Percentiles rank a stretch among this genome's conserved stretches.
Evolutionary conservation across 306 rosid genomes (phyloP).

Genomic region (apple (Malus domestica)): ASM211411v1 NC_041794.1:25975501-25976000

Average conservation of each 20-base stretch:
- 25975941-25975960: not conserved
- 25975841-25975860: slow-evolving; percentile 25
- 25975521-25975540: not conserved
- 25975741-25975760: slow-evolving; percentile 34
- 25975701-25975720: slow-evolving; percentile 39
- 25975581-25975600: not conserved
- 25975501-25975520: slow-evolving; percentile 6
- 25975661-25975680: slow-evolving; percentile 49
- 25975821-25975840: slow-evolving; percentile 27
- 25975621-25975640: slow-evolving; percentile 12
- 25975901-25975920: not conserved
- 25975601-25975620: not conserved
- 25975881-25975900: not conserved
- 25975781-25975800: slow-evolving; percentile 52
- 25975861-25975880: not conserved
- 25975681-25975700: slow-evolving; percentile 28
- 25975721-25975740: slow-evolving; percentile 29
- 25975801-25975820: slow-evolving; percentile 25
- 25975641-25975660: slow-evolving; percentile 34
- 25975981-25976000: not conserved
- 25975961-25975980: not conserved
- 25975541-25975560: not conserved
- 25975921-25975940: not conserved
- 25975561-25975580: not conserved
- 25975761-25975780: slow-evolving; percentile 38